Base-by-base conservation (phyloP, 352 stramenopile genomes). In the Phytophthora litchii region DNA sequence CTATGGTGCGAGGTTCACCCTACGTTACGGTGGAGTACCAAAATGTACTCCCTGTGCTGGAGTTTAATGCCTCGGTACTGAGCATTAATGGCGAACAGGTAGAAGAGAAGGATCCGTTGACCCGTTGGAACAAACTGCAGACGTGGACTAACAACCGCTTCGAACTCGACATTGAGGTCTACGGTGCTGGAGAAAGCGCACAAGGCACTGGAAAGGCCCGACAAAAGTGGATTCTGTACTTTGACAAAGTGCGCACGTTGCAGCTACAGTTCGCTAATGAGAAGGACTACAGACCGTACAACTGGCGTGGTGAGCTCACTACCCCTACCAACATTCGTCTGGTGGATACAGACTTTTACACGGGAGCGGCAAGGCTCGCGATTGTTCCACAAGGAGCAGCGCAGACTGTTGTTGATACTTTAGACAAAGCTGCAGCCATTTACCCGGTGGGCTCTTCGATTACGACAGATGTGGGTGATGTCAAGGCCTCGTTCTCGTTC, bases 1-100 rank as follows among this genome's bases (percentile, higher is more conserved):
- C 70, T 1, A 60, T 96, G 25, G 73, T 89, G 44, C 78, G 86
- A 6, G 86, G 85, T 14, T 79, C 83, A 12, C 83, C 87, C 11
- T 96, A 93, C 71, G 47, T 94, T 8, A 94, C 87, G 11, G 78
- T 94, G 31, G 78, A 92, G 64, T 96, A 94, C 67, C 54, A 78
- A 32, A 60, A 77, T 17, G 29, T 91, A 12, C 64, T 90, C 6
- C 87, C 87, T 0, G 72, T 93, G 42, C 40, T 95, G 19, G 80
- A 91, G 59, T 64, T 90, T 25, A 91, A 92, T 41, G 80, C 69
- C 25, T 82, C 71, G 5, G 64, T 94, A 19, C 54, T 78, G 36
- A 48, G 67, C 2, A 66, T 93, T 41, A 92, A 94, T 52, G 61
- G 57, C 11, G 49, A 80, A n/a, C 20, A 57, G 1, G 57, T 92